phyloP scores from a whole-genome alignment of 1,139 yeast species.

The Kodamaea suecica region DNA sequence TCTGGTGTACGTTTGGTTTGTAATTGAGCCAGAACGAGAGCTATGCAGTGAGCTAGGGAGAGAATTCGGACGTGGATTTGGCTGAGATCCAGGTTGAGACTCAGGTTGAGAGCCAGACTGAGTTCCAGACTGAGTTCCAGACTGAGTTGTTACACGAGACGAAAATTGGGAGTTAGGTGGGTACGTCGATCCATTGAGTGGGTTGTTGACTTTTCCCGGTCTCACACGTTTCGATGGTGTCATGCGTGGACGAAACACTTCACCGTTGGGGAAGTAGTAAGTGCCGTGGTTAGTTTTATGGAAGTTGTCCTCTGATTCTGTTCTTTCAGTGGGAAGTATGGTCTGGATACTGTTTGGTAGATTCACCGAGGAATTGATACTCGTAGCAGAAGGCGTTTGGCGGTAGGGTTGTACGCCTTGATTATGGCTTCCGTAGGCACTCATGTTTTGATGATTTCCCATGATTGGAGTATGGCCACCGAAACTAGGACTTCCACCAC shows the following conservation, averaged over 20 bases:
- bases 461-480: constrained; percentile 4
- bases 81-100: constrained; percentile 4
- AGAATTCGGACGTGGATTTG: constrained; percentile 8
- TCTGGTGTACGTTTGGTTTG: constrained; percentile 6
- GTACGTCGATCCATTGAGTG: too few relatives aligned
- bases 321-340: neutral
- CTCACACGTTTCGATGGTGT: constrained; percentile 38
- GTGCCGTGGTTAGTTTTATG: constrained; percentile 27
- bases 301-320: constrained; percentile 14
- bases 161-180: constrained; percentile 1
- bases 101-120: constrained; percentile 3
- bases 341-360: constrained; percentile 1
- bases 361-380: too few relatives aligned
- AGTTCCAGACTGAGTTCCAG: neutral
- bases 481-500: constrained; percentile 21
- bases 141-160: neutral
- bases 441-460: too few relatives aligned
- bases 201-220: constrained; percentile 27
- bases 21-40: too few relatives aligned
- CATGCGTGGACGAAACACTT: constrained; percentile 47
- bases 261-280: constrained; percentile 55
- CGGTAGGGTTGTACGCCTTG: too few relatives aligned
- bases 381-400: too few relatives aligned
- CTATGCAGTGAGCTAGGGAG: too few relatives aligned
- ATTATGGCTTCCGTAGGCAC: too few relatives aligned